Percentiles rank a stretch among this genome's conserved stretches.
Conservation (phyloP, 768 basidiomycete species). For the Hemileccinum rubropunctum region DNA sequence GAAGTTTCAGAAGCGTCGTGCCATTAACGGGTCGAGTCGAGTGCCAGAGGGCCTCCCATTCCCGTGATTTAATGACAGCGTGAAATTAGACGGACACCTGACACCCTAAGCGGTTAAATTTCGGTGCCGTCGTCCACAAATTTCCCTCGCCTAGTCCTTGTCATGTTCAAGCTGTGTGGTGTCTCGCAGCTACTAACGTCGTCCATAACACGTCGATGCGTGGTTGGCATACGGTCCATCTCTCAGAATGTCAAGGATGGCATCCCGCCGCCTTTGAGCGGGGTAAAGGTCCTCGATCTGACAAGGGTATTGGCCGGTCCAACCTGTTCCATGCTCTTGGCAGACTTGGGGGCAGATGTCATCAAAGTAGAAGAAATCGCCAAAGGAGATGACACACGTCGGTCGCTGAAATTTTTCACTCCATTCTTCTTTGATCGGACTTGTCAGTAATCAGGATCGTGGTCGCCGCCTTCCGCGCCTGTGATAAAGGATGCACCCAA, state of each 20-base stretch:
- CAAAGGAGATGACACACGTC: conserved; percentile 88
- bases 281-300: conserved; percentile 82
- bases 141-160: not conserved
- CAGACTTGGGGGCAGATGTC: conserved; percentile 89
- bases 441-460: conserved; percentile 46
- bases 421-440: conserved; percentile 11
- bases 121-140: conserved; percentile 3
- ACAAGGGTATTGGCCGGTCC: conserved; percentile 92
- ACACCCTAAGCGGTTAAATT: conserved; percentile 16
- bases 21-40: conserved; percentile 8
- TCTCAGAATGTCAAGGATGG: conserved; percentile 32
- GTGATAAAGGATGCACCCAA: conserved; percentile 45
- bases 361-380: conserved; percentile 85
- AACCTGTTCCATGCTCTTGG: conserved; percentile 90
- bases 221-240: conserved; percentile 3
- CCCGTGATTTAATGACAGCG: conserved; percentile 3
- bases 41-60: conserved; percentile 25
- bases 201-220: conserved; percentile 1
- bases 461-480: conserved; percentile 63
- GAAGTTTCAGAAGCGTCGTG: conserved; percentile 5
- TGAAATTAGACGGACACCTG: conserved; percentile 21
- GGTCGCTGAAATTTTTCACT: conserved; percentile 22
- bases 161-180: too few species aligned
- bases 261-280: conserved; percentile 76
- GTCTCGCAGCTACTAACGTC: not conserved